Conservation (phyloP, 352 stramenopile species). For the Pythium angustatum region DNA sequence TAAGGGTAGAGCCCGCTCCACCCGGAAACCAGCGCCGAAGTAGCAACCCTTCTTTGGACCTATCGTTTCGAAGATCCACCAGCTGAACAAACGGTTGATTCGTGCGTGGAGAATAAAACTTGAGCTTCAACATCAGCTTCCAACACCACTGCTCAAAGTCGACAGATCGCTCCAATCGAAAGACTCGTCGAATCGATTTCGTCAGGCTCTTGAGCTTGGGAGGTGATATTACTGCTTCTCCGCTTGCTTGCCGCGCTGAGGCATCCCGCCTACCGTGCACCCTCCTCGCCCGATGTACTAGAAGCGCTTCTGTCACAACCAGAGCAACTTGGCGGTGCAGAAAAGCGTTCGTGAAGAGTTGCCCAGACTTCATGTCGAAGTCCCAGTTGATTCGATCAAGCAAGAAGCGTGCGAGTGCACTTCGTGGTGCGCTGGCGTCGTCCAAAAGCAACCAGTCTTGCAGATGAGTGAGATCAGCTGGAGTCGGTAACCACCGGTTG, state of each 20-base stretch:
- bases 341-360: slow-evolving; percentile 64
- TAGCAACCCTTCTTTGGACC: slow-evolving; percentile 71
- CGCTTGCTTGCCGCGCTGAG: slow-evolving; percentile 9
- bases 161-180: slow-evolving; percentile 63
- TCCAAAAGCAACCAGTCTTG: slow-evolving; percentile 85
- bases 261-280: slow-evolving; percentile 25
- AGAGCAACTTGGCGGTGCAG: slow-evolving; percentile 80
- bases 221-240: slow-evolving; percentile 17
- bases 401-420: slow-evolving; percentile 68
- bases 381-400: slow-evolving; percentile 88
- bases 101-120: slow-evolving; percentile 74
- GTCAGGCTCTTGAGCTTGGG: slow-evolving; percentile 42
- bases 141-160: slow-evolving; percentile 87
- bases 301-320: slow-evolving; percentile 73
- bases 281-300: slow-evolving; percentile 63
- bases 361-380: slow-evolving; percentile 60
- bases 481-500: slow-evolving; percentile 77
- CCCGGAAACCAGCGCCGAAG: slow-evolving; percentile 76
- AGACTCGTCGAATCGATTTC: slow-evolving; percentile 70
- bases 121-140: slow-evolving; percentile 80
- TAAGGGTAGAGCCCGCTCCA: slow-evolving; percentile 25
- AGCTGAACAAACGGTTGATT: slow-evolving; percentile 68
- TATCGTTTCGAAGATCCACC: slow-evolving; percentile 73
- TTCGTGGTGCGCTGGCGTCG: slow-evolving; percentile 59
- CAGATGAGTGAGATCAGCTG: slow-evolving; percentile 62